A percentile compares a stretch with the other conserved stretches of the same genome.
phyloP scores from a whole-genome alignment of 768 basidiomycete genomes.

The Psilocybe cyanescens region DNA sequence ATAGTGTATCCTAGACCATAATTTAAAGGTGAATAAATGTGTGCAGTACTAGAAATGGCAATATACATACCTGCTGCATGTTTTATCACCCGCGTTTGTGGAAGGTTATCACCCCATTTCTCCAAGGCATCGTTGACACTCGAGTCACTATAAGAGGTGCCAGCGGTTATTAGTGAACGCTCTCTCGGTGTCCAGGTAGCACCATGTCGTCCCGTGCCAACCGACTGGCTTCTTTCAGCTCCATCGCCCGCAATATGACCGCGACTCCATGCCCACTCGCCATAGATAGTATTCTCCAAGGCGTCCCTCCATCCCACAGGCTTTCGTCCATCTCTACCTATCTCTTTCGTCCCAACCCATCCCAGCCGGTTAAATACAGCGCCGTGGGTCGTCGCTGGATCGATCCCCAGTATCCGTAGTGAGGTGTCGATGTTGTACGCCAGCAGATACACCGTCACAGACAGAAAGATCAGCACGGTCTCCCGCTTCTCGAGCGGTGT shows the following conservation, averaged over 20 bases:
- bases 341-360: constrained; percentile 36
- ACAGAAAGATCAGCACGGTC: constrained; percentile 66
- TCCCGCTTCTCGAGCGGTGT: constrained; percentile 77
- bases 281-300: constrained; percentile 67
- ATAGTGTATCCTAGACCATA: constrained; percentile 72
- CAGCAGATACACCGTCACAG: constrained; percentile 66
- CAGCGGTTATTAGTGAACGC: constrained; percentile 24
- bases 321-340: constrained; percentile 51
- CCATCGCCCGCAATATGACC: constrained; percentile 62
- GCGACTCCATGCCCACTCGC: constrained; percentile 71
- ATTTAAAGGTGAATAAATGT: neutral
- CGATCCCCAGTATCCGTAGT: constrained; percentile 53
- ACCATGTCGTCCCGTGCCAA: constrained; percentile 44
- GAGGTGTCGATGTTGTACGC: constrained; percentile 77
- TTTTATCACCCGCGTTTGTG: constrained; percentile 56
- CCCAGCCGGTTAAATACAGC: constrained; percentile 44
- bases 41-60: constrained; percentile 2
- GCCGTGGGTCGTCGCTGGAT: constrained; percentile 40
- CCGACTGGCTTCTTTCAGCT: constrained; percentile 46
- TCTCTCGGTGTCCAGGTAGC: constrained; percentile 47
- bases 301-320: constrained; percentile 56
- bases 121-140: constrained; percentile 57
- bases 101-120: constrained; percentile 60
- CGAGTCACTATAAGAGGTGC: constrained; percentile 31
- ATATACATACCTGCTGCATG: constrained; percentile 64